phyloP scores from a whole-genome alignment of 2,329 filamentous ascomycete genomes.

The Xylaria sp. region DNA sequence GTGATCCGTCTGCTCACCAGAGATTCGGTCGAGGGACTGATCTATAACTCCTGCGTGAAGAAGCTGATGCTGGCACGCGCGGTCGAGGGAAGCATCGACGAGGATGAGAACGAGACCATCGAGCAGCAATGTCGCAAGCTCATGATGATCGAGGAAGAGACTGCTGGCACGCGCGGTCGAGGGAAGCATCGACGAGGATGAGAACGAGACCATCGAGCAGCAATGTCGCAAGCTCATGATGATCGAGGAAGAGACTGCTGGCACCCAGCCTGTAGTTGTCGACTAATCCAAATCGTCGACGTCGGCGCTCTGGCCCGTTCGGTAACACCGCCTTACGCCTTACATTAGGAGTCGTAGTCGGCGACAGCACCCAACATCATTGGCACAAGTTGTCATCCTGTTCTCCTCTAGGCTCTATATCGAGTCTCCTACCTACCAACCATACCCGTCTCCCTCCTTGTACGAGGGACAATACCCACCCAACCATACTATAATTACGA shows the following conservation, averaged over 20 bases:
- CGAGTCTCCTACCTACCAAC: too few relatives aligned
- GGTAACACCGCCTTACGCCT: neutral
- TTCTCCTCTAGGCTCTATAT: too few relatives aligned
- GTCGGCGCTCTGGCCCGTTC: neutral
- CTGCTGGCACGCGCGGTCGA: constrained; percentile 57
- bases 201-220: constrained; percentile 29
- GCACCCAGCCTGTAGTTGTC: constrained; percentile 6
- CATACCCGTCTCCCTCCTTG: too few relatives aligned
- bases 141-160: constrained; percentile 30
- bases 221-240: constrained; percentile 32
- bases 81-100: constrained; percentile 52
- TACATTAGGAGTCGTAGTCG: too few relatives aligned
- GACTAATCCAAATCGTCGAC: neutral
- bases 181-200: constrained; percentile 51
- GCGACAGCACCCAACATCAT: too few relatives aligned
- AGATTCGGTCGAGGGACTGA: constrained; percentile 86
- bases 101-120: constrained; percentile 24
- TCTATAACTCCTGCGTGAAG: constrained; percentile 83
- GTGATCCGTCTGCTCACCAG: constrained; percentile 78
- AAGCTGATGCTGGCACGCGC: constrained; percentile 76
- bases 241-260: constrained; percentile 24
- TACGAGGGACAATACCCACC: too few relatives aligned
- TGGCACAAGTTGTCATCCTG: too few relatives aligned
- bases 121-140: constrained; percentile 32
- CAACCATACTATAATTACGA: too few relatives aligned